Evolutionary conservation across 2,329 filamentous ascomycete genomes (phyloP).

Genomic region (Cercospora sp.): DNA sequence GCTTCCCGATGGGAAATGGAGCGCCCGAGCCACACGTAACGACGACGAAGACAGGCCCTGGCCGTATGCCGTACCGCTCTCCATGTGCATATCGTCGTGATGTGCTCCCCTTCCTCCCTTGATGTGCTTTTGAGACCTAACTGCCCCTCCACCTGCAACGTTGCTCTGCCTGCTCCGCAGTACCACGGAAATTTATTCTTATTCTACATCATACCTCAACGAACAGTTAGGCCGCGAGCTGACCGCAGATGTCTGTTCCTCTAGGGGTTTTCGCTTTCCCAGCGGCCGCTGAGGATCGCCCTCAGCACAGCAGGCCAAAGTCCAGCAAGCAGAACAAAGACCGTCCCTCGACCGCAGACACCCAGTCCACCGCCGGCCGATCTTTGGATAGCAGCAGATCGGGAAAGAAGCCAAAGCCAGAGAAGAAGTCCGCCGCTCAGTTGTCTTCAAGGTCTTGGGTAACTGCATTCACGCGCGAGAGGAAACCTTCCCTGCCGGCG

Average conservation of each 20-base stretch:
- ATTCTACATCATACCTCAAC: slow-evolving; percentile 19
- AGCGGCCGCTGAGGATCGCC: slow-evolving; percentile 24
- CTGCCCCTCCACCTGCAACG: slow-evolving; percentile 12
- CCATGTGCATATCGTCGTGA: slow-evolving; percentile 8
- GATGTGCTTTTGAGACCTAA: slow-evolving; percentile 13
- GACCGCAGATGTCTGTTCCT: slow-evolving; percentile 31
- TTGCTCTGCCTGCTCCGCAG: slow-evolving; percentile 19
- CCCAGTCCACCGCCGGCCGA: slow-evolving; percentile 16
- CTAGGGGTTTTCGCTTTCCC: slow-evolving; percentile 29
- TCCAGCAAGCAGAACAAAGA: slow-evolving; percentile 19
- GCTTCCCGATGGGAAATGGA: slow-evolving; percentile 14
- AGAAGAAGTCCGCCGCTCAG: slow-evolving; percentile 15
- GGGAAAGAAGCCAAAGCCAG: slow-evolving; percentile 20
- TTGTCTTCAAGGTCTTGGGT: slow-evolving; percentile 27
- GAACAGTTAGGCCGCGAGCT: slow-evolving; percentile 28
- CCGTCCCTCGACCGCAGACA: slow-evolving; percentile 14
- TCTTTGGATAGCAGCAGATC: slow-evolving; percentile 22
- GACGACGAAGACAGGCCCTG: slow-evolving; percentile 8
- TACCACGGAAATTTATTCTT: slow-evolving; percentile 23
- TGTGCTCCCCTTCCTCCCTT: slow-evolving; percentile 14
- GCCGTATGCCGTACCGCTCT: slow-evolving; percentile 7
- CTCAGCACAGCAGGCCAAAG: slow-evolving; percentile 14
- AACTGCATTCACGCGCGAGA: slow-evolving; percentile 20
- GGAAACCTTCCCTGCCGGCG: slow-evolving; percentile 18
- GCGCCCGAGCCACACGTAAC: slow-evolving; percentile 17